Evolutionary conservation across 306 rosid species (phyloP).

Genomic region (Ormosia emarginata): DNA sequence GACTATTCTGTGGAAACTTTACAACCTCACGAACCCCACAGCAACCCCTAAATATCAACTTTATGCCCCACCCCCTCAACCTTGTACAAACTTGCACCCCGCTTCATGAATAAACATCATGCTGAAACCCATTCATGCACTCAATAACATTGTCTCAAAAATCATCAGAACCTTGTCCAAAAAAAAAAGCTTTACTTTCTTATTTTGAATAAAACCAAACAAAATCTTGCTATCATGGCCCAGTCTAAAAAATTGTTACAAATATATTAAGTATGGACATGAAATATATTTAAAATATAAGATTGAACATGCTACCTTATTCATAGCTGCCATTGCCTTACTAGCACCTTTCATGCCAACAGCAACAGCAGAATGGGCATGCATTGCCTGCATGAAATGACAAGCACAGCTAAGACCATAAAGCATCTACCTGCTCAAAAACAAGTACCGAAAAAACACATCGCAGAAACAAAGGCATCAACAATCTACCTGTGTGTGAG

Average conservation of each 20-base stretch:
- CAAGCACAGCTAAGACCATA: conserved; percentile 16
- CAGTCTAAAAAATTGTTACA: neutral
- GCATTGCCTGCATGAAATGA: conserved; percentile 71
- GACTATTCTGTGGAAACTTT: conserved; percentile 11
- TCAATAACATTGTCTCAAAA: neutral
- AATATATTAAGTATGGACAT: neutral
- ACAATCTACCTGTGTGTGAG: conserved; percentile 84
- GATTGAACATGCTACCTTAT: conserved; percentile 50
- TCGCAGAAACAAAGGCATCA: neutral
- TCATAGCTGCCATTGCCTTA: conserved; percentile 87
- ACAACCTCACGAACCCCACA: neutral
- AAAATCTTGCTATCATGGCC: neutral
- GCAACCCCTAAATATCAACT: conserved; percentile 5
- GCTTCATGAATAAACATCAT: neutral
- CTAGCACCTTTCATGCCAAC: conserved; percentile 92
- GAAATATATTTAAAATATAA: neutral
- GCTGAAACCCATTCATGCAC: neutral
- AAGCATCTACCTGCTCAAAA: neutral
- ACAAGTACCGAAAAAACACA: neutral
- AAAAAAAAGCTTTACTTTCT: neutral
- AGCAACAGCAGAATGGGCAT: conserved; percentile 92
- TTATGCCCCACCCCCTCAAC: neutral
- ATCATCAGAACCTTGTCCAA: neutral
- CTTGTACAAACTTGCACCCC: neutral
- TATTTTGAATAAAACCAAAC: neutral